Percentiles rank a stretch among this genome's conserved stretches.
phyloP scores from a whole-genome alignment of 2,329 filamentous ascomycete genomes.

The Chaetomiaceae sp. region DNA sequence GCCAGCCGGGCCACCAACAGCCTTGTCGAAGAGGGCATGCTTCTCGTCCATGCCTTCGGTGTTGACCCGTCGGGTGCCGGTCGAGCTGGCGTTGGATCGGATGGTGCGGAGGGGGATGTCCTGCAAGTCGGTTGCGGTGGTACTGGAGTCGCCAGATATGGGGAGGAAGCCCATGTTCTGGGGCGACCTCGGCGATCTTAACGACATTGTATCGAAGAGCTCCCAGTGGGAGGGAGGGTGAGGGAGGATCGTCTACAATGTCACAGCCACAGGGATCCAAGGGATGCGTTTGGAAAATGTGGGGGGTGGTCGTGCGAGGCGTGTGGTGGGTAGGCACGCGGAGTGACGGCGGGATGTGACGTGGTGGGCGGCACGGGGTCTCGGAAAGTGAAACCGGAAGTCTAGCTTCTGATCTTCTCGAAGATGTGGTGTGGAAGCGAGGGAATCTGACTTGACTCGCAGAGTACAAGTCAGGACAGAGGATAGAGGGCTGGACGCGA shows the following conservation, averaged over 20 bases:
- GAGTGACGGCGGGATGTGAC: neutral
- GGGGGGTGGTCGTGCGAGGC: neutral
- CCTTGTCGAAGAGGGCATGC: conserved; percentile 35
- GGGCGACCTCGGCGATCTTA: conserved; percentile 33
- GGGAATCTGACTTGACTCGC: neutral
- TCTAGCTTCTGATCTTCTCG: neutral
- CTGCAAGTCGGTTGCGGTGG: conserved; percentile 27
- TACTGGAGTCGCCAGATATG: conserved; percentile 32
- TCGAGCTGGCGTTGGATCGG: conserved; percentile 50
- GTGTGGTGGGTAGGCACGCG: neutral
- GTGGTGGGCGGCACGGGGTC: neutral
- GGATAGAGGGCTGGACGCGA: neutral
- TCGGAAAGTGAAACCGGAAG: neutral
- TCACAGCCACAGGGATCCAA: conserved; percentile 3
- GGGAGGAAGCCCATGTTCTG: conserved; percentile 43
- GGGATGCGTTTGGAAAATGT: neutral
- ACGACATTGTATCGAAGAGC: conserved; percentile 19
- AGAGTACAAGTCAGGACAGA: neutral
- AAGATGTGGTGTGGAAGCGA: neutral
- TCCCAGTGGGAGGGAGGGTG: neutral
- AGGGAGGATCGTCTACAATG: neutral
- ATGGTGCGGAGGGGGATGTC: conserved; percentile 55
- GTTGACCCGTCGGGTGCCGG: conserved; percentile 40
- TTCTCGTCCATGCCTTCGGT: conserved; percentile 45
- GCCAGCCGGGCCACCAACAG: conserved; percentile 36